Conservation (phyloP, 768 basidiomycete species). For the Leccinellum albellum region DNA sequence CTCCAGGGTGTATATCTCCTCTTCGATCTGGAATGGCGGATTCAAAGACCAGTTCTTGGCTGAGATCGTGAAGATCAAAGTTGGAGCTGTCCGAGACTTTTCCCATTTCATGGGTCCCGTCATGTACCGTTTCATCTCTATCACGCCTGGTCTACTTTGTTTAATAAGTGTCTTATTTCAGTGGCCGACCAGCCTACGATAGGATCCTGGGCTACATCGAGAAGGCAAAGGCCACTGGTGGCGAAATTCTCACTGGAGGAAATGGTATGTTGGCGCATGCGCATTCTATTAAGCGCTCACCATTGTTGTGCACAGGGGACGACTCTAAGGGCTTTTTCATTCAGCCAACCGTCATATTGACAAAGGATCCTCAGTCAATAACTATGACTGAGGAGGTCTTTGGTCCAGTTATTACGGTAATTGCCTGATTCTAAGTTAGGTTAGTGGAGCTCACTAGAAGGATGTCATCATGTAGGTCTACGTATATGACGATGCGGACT, state of each 20-base stretch:
- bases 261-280: conserved; percentile 44
- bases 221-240: conserved; percentile 86
- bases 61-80: conserved; percentile 80
- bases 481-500: conserved; percentile 85
- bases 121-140: conserved; percentile 51
- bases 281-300: not conserved
- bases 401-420: conserved; percentile 89
- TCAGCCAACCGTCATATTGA: conserved; percentile 91
- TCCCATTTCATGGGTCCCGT: conserved; percentile 93
- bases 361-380: conserved; percentile 81
- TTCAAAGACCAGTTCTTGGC: conserved; percentile 78
- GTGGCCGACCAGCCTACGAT: conserved; percentile 84
- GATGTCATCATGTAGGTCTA: conserved; percentile 51
- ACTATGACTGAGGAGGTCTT: conserved; percentile 97
- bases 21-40: conserved; percentile 76
- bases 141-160: not conserved
- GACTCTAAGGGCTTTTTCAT: conserved; percentile 92
- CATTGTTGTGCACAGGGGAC: conserved; percentile 48
- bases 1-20: conserved; percentile 87
- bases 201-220: conserved; percentile 79
- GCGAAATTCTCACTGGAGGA: conserved; percentile 86
- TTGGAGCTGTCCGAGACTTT: conserved; percentile 75
- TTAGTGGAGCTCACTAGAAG: not conserved
- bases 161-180: conserved; percentile 25
- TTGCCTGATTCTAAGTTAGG: not conserved